Base-by-base conservation (phyloP, 352 stramenopile genomes). In the Globisporangium yorkense region DNA sequence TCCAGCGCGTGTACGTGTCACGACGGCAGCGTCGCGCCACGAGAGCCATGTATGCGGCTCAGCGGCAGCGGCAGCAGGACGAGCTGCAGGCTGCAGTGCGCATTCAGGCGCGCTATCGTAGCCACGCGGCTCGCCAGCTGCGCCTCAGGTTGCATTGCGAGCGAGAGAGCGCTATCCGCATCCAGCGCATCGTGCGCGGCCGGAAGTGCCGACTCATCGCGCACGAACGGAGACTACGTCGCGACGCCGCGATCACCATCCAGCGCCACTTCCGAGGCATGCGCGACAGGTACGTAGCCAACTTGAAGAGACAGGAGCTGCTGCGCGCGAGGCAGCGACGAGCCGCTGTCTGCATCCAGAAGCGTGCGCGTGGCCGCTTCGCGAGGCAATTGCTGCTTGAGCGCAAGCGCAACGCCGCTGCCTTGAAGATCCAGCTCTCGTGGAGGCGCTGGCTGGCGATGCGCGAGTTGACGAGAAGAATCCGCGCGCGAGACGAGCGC, bases 291-390 rank as follows among this genome's bases (percentile, higher is more conserved):
- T 43, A 54, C 8, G 20, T 67, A 9, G 66, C 51, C 29, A 39
- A 24, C 37, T 7, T 43, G 20, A 47, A 62, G 31, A 57, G 59
- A 7, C 57, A 71, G 21, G 37, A 72, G 45, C 51, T 51, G 7
- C 54, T 65, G 16, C 40, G 68, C 10, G 54, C 20, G 5, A 54
- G 62, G 29, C 62, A 58, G 18, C 43, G 61, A 15, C 44, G 39
- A 16, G 71, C 74, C 9, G 73, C 69, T 0, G 56, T 71, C 24
- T 67, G 54, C 20, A 67, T 89, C 13, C 79, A 89, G 58, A 53
- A 70, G 6, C 62, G 72, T 21, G 45, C 59, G 1, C 74, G 74
- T 33, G 69, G 70, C 0, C 68, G 63, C 43, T 48, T 82, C 15
- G 66, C 63, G 13, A 48, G 74, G 0, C 57, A 57, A 15, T 54